phyloP scores from a whole-genome alignment of 352 stramenopile species.

The Phytophthora ohioensis region DNA sequence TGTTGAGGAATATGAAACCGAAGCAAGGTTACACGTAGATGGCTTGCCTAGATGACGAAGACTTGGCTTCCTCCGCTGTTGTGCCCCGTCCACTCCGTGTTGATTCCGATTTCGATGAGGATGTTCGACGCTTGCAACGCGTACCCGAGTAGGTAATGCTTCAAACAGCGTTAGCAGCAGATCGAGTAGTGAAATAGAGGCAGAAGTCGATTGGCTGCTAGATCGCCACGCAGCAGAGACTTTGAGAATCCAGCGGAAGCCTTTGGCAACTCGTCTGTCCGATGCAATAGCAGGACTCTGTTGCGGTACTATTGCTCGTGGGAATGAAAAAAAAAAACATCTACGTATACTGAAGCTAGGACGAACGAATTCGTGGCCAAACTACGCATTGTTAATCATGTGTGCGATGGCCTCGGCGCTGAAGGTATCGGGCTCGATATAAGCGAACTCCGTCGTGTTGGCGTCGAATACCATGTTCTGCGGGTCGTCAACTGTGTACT shows the following conservation, averaged over 20 bases:
- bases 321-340: too few relatives aligned
- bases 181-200: conserved; percentile 27
- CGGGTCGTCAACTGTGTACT: conserved; percentile 31
- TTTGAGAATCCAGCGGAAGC: neutral
- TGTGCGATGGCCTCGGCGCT: conserved; percentile 27
- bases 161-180: conserved; percentile 1
- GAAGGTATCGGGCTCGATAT: conserved; percentile 27
- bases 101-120: conserved; percentile 25
- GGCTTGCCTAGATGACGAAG: neutral
- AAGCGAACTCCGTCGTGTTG: conserved; percentile 24
- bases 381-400: conserved; percentile 12
- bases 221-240: neutral
- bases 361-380: neutral
- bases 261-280: too few relatives aligned
- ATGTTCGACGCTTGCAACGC: conserved; percentile 29
- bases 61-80: neutral
- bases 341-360: neutral
- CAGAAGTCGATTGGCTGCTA: neutral
- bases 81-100: conserved; percentile 14
- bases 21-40: neutral
- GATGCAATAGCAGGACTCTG: too few relatives aligned
- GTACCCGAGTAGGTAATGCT: conserved; percentile 6
- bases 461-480: conserved; percentile 39
- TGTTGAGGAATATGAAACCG: neutral
- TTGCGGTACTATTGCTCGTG: too few relatives aligned